phyloP scores from a whole-genome alignment of 352 stramenopile species.

The Phytophthora nicotianae region DNA sequence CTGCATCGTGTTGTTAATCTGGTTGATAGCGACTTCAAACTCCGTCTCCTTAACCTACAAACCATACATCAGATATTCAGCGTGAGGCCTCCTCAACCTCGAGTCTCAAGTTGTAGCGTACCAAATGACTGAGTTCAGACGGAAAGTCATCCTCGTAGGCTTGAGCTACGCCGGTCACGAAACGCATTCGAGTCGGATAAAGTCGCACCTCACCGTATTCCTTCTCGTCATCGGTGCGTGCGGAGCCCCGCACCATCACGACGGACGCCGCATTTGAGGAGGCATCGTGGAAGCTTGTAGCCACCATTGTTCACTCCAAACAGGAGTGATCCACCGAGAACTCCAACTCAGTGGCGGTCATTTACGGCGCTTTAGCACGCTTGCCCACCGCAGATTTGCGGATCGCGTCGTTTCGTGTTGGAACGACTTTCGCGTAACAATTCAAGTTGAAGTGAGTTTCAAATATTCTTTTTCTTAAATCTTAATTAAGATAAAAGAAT shows the following conservation, averaged over 20 bases:
- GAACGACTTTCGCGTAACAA: conserved; percentile 20
- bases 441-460: conserved; percentile 26
- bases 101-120: conserved; percentile 17
- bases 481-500: conserved; percentile 14
- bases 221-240: conserved; percentile 14
- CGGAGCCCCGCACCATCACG: conserved; percentile 21
- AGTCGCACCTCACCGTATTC: conserved; percentile 55
- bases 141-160: conserved; percentile 82
- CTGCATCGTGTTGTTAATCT: conserved; percentile 87
- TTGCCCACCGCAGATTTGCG: conserved; percentile 22
- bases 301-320: conserved; percentile 25
- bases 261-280: conserved; percentile 23
- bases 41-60: conserved; percentile 54
- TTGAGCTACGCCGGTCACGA: conserved; percentile 70
- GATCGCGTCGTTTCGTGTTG: conserved; percentile 24
- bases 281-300: conserved; percentile 38
- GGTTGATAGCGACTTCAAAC: conserved; percentile 76
- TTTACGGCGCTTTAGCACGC: conserved; percentile 10
- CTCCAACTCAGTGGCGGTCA: conserved; percentile 3
- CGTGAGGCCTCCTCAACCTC: background rate
- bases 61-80: background rate
- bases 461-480: too few relatives aligned
- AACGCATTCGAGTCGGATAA: conserved; percentile 62
- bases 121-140: conserved; percentile 54
- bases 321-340: conserved; percentile 4